These are phyloP conservation scores for Candida sp. DNA, from an alignment of 1,139 yeast genomes.

Conservation along the genomic window DNA sequence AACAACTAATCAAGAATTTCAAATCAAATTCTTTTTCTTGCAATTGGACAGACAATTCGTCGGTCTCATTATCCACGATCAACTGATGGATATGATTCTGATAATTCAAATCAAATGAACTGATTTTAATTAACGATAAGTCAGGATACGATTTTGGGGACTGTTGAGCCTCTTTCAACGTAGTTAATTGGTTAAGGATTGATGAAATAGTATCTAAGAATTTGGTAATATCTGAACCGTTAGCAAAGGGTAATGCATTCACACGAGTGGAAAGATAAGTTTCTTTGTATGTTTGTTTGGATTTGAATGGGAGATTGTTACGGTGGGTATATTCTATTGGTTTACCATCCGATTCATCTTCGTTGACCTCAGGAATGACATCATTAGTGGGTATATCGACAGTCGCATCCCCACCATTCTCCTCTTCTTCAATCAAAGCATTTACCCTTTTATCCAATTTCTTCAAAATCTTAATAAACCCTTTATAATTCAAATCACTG, in stretches of 20 bases:
- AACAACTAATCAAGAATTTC: constrained; percentile 48
- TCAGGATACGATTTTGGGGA: constrained; percentile 1
- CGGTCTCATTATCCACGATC: constrained; percentile 45
- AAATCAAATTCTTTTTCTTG: constrained; percentile 21
- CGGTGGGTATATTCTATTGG: not conserved
- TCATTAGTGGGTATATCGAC: not conserved
- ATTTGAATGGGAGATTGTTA: constrained; percentile 24
- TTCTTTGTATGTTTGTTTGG: constrained; percentile 43
- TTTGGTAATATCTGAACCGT: constrained; percentile 55
- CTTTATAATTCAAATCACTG: constrained; percentile 90
- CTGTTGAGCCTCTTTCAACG: constrained; percentile 1
- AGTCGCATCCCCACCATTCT: not conserved
- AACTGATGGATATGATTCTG: constrained; percentile 22
- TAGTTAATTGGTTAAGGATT: constrained; percentile 17
- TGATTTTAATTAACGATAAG: not conserved
- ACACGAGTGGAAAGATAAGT: constrained; percentile 69
- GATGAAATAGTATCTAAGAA: constrained; percentile 55
- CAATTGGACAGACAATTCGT: constrained; percentile 37
- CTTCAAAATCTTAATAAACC: constrained; percentile 84
- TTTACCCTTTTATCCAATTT: constrained; percentile 80
- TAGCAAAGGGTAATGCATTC: constrained; percentile 74
- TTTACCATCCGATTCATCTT: too few relatives aligned
- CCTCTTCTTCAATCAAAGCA: constrained; percentile 14
- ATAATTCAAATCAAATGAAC: constrained; percentile 27
- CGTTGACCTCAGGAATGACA: not conserved